A percentile compares a stretch with the other conserved stretches of the same genome.
Conservation (phyloP, 2,329 filamentous ascomycete genomes). For the Blastomyces gilchristii region DNA sequence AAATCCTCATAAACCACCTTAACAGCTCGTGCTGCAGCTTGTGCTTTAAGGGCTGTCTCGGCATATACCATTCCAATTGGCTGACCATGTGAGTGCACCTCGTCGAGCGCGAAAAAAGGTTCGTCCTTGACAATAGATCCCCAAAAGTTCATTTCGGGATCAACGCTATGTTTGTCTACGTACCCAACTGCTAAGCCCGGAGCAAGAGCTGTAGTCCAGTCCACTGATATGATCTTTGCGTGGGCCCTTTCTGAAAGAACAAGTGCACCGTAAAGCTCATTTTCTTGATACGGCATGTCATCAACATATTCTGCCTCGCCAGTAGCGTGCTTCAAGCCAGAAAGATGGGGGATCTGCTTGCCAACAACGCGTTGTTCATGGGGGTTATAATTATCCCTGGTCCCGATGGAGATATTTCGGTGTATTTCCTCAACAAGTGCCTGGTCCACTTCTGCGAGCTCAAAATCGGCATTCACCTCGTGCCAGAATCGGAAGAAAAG, state of each 20-base stretch:
- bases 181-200: constrained; percentile 68
- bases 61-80: constrained; percentile 75
- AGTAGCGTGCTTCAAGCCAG: constrained; percentile 75
- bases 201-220: constrained; percentile 60
- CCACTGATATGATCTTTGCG: constrained; percentile 65
- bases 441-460: constrained; percentile 47
- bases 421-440: constrained; percentile 69
- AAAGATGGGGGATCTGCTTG: constrained; percentile 67
- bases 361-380: constrained; percentile 67
- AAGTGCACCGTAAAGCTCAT: constrained; percentile 70
- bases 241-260: constrained; percentile 73
- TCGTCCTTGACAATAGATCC: constrained; percentile 68
- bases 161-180: constrained; percentile 65
- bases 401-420: constrained; percentile 63
- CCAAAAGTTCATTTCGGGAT: constrained; percentile 67
- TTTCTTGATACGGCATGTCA: constrained; percentile 67
- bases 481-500: constrained; percentile 95
- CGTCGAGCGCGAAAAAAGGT: constrained; percentile 69
- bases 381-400: constrained; percentile 59
- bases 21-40: constrained; percentile 64
- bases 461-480: constrained; percentile 57
- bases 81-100: constrained; percentile 71
- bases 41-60: constrained; percentile 58
- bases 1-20: constrained; percentile 75
- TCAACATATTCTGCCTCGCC: constrained; percentile 86